A percentile compares a stretch with the other conserved stretches of the same genome.
Conservation (phyloP, 1,139 yeast genomes). For the Protomyces pachydermus region DNA sequence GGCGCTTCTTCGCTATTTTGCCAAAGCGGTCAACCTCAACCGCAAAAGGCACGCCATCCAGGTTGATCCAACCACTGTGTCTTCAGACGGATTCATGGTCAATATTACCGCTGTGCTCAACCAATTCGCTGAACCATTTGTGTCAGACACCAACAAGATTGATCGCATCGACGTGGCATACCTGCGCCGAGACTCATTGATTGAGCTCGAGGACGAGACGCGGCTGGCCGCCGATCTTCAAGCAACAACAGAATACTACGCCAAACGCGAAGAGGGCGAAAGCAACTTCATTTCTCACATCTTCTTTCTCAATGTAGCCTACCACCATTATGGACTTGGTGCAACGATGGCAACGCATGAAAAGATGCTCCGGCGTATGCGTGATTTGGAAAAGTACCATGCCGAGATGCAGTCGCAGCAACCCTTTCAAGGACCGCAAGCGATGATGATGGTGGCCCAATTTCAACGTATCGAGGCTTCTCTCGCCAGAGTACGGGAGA, state of each 20-base stretch:
- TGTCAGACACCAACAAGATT: slow-evolving; percentile 58
- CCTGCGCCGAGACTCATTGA: slow-evolving; percentile 46
- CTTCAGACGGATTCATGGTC: slow-evolving; percentile 78
- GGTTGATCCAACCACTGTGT: slow-evolving; percentile 60
- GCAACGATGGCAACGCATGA: slow-evolving; percentile 62
- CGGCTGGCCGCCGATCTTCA: slow-evolving; percentile 69
- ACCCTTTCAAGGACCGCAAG: slow-evolving; percentile 36
- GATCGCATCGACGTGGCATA: slow-evolving; percentile 72
- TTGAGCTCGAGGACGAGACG: slow-evolving; percentile 73
- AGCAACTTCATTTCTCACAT: slow-evolving; percentile 85
- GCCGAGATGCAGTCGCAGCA: slow-evolving; percentile 42
- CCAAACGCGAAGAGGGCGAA: slow-evolving; percentile 37
- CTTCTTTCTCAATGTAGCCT: slow-evolving; percentile 72
- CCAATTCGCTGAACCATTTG: slow-evolving; percentile 75
- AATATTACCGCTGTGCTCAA: slow-evolving; percentile 66
- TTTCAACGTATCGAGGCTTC: slow-evolving; percentile 47
- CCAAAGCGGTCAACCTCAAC: slow-evolving; percentile 65
- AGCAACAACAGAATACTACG: slow-evolving; percentile 59
- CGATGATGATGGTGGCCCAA: slow-evolving; percentile 33
- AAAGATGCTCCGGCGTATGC: slow-evolving; percentile 50
- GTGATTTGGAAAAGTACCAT: slow-evolving; percentile 52
- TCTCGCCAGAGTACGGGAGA: slow-evolving; percentile 44
- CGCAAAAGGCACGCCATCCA: slow-evolving; percentile 86
- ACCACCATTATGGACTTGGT: slow-evolving; percentile 82
- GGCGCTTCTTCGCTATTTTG: slow-evolving; percentile 62